phyloP scores from a whole-genome alignment of 441 rosid genomes.

The Gossypium trilobum region DNA sequence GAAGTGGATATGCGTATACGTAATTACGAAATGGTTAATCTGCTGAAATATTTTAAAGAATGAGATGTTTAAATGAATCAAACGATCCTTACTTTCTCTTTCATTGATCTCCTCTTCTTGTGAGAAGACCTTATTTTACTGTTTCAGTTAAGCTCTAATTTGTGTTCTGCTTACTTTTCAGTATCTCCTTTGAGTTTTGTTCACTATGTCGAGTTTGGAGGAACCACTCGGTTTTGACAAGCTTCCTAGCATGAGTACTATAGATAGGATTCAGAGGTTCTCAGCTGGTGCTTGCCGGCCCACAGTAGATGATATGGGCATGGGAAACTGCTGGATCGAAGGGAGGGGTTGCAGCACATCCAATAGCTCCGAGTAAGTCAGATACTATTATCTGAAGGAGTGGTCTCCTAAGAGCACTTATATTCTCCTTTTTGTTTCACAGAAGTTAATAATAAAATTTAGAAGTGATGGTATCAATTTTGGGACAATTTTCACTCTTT shows the following conservation, averaged over 20 bases:
- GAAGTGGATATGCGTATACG: neutral
- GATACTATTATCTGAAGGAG: neutral
- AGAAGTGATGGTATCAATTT: neutral
- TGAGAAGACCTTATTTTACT: slow-evolving; percentile 5
- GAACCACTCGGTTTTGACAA: slow-evolving; percentile 79
- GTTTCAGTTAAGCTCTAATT: slow-evolving; percentile 15
- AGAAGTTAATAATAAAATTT: neutral
- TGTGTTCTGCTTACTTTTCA: slow-evolving; percentile 31
- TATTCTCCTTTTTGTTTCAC: neutral
- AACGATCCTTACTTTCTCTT: slow-evolving; percentile 13
- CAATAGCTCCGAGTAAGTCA: slow-evolving; percentile 52
- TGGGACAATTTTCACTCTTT: neutral
- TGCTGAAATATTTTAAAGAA: slow-evolving; percentile 4
- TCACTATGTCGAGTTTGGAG: slow-evolving; percentile 86
- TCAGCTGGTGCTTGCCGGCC: slow-evolving; percentile 73
- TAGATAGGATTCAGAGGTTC: slow-evolving; percentile 74
- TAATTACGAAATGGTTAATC: neutral
- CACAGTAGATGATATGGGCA: slow-evolving; percentile 46
- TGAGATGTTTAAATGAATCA: slow-evolving; percentile 18
- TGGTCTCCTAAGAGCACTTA: neutral
- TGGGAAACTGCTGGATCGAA: slow-evolving; percentile 75
- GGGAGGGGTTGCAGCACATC: slow-evolving; percentile 76
- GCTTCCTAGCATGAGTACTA: slow-evolving; percentile 78
- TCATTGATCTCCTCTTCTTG: slow-evolving; percentile 17
- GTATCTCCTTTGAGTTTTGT: slow-evolving; percentile 20